phyloP scores from a whole-genome alignment of 495 filamentous ascomycete species.

The Penicillium odoratum region DNA sequence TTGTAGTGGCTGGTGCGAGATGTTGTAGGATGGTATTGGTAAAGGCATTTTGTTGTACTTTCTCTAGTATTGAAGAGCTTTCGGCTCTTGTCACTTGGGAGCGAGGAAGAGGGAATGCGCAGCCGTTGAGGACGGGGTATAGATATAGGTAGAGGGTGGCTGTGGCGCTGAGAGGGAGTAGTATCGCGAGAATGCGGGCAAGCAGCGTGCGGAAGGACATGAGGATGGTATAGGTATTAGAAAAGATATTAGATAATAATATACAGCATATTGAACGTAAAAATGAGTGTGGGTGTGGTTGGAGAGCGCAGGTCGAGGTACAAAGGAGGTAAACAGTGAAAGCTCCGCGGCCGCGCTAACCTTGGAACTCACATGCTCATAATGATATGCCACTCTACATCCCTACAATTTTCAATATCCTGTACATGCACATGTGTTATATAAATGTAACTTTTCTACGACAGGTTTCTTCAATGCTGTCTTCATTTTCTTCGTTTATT shows the following conservation, averaged over 20 bases:
- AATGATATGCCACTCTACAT: neutral
- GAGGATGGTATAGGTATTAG: constrained; percentile 18
- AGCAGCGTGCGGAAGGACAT: constrained; percentile 60
- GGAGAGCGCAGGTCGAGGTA: constrained; percentile 1
- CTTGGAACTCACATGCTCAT: neutral
- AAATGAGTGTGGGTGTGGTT: neutral
- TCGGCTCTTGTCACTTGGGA: constrained; percentile 5
- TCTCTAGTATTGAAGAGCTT: constrained; percentile 10
- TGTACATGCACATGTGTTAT: no score
- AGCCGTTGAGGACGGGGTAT: constrained; percentile 80
- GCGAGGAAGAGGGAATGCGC: constrained; percentile 71
- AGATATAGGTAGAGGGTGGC: constrained; percentile 79
- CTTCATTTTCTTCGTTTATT: no score
- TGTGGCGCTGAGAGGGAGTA: constrained; percentile 68
- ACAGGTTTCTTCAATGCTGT: no score
- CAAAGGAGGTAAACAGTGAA: constrained; percentile 4
- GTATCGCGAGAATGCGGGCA: constrained; percentile 59
- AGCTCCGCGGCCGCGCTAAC: neutral
- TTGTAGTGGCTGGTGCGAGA: constrained; percentile 26
- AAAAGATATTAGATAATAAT: constrained; percentile 20
- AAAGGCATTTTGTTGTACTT: constrained; percentile 32
- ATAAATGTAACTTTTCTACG: no score
- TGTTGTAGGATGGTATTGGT: constrained; percentile 52
- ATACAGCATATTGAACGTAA: constrained; percentile 24
- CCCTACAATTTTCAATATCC: neutral